Conservation (phyloP, 176 grass and related monocot species). For the Aegilops sharonensis region DNA sequence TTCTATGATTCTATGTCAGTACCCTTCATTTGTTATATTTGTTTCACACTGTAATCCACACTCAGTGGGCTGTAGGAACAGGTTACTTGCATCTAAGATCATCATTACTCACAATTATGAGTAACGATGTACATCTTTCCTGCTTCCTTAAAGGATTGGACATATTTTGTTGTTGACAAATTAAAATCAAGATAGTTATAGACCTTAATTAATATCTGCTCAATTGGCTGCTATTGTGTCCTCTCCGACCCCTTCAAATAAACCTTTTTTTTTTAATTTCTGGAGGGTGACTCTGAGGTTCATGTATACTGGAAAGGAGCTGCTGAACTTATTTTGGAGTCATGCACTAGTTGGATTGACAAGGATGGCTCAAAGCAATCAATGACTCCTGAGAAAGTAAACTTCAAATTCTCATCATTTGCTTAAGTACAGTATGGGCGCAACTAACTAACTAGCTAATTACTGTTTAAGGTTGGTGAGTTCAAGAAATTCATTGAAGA, state of each 20-base stretch:
- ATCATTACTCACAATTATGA: too few relatives aligned
- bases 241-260: neutral
- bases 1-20: too few relatives aligned
- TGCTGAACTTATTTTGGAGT: slow-evolving; percentile 85
- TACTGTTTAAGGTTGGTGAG: slow-evolving; percentile 51
- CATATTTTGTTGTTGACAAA: too few relatives aligned
- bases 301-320: slow-evolving; percentile 98
- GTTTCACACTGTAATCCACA: neutral
- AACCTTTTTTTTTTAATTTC: neutral
- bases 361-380: slow-evolving; percentile 54
- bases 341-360: slow-evolving; percentile 77
- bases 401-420: slow-evolving; percentile 15
- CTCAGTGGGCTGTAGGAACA: neutral
- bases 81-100: neutral
- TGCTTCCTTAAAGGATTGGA: neutral
- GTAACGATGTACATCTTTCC: neutral
- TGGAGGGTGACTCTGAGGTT: slow-evolving; percentile 67
- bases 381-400: slow-evolving; percentile 70
- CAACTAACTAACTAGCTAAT: slow-evolving; percentile 4
- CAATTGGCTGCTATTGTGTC: neutral
- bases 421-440: neutral
- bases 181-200: neutral
- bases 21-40: too few relatives aligned
- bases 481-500: slow-evolving; percentile 83
- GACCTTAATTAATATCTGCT: neutral